Evolutionary conservation across 192 early-diverging fungal genomes (phyloP).

Genomic region (Coemansia aciculifera): DNA sequence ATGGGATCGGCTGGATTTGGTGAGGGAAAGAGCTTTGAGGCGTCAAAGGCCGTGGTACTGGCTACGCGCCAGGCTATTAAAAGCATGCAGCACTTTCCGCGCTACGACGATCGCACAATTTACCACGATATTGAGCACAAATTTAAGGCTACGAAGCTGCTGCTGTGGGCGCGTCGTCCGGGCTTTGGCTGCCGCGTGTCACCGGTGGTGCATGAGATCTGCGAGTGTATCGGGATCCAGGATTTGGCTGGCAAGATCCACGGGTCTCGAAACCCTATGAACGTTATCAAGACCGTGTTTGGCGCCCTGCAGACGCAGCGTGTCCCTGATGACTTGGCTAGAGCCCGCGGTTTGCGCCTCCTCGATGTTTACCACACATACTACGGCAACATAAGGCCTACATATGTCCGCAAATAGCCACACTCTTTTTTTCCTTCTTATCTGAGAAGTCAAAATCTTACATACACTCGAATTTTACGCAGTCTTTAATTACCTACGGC

Average conservation of each 20-base stretch:
- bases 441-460: neutral
- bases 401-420: constrained; percentile 5
- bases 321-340: constrained; percentile 83
- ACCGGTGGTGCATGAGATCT: constrained; percentile 93
- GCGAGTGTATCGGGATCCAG: constrained; percentile 87
- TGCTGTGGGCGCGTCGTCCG: constrained; percentile 81
- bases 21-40: constrained; percentile 84
- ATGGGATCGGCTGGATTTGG: constrained; percentile 91
- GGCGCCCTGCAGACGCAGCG: constrained; percentile 81
- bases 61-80: constrained; percentile 87
- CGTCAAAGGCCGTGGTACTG: constrained; percentile 76
- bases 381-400: constrained; percentile 64
- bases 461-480: neutral
- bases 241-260: constrained; percentile 88
- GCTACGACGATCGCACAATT: constrained; percentile 93
- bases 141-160: constrained; percentile 83
- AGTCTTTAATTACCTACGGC: neutral
- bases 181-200: constrained; percentile 95
- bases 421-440: neutral
- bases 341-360: constrained; percentile 80
- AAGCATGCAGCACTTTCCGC: constrained; percentile 77
- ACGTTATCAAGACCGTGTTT: constrained; percentile 96
- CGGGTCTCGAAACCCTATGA: constrained; percentile 96
- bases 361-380: constrained; percentile 88
- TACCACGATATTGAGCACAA: constrained; percentile 85